Evolutionary conservation across 352 stramenopile genomes (phyloP).

Genomic region (Pythium aphanidermatum): DNA sequence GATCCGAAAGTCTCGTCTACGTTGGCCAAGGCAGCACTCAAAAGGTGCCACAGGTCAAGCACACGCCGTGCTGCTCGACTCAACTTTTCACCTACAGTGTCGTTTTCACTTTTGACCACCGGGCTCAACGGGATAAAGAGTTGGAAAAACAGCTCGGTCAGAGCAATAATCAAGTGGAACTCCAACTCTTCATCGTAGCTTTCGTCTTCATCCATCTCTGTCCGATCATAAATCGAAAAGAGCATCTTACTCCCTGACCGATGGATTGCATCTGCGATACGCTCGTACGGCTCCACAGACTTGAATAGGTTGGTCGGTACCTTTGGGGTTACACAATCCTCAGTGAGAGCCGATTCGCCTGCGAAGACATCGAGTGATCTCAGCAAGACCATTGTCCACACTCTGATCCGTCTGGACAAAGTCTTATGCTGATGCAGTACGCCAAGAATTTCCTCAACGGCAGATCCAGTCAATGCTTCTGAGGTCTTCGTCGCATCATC

Average conservation of each 20-base stretch:
- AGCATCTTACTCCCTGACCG: conserved; percentile 36
- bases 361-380: conserved; percentile 32
- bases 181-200: conserved; percentile 72
- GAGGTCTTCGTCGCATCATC: neutral
- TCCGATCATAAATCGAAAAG: conserved; percentile 66
- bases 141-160: conserved; percentile 55
- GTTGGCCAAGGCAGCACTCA: conserved; percentile 31
- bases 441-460: conserved; percentile 35
- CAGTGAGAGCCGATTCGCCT: conserved; percentile 12
- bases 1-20: conserved; percentile 43
- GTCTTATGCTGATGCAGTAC: conserved; percentile 42
- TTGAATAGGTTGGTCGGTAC: neutral
- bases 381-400: conserved; percentile 59
- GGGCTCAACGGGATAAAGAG: conserved; percentile 43
- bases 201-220: conserved; percentile 62
- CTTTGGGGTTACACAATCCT: conserved; percentile 15
- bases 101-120: neutral
- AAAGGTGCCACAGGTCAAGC: conserved; percentile 50
- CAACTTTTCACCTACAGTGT: too few relatives aligned
- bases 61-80: too few relatives aligned
- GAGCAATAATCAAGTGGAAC: conserved; percentile 50
- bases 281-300: neutral
- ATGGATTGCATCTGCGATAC: conserved; percentile 13
- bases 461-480: conserved; percentile 20
- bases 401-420: conserved; percentile 45